Evolutionary conservation across 306 rosid genomes (phyloP), one percentile per base, ranked within the genome.

Genomic region (Prinsepia uniflora): DNA sequence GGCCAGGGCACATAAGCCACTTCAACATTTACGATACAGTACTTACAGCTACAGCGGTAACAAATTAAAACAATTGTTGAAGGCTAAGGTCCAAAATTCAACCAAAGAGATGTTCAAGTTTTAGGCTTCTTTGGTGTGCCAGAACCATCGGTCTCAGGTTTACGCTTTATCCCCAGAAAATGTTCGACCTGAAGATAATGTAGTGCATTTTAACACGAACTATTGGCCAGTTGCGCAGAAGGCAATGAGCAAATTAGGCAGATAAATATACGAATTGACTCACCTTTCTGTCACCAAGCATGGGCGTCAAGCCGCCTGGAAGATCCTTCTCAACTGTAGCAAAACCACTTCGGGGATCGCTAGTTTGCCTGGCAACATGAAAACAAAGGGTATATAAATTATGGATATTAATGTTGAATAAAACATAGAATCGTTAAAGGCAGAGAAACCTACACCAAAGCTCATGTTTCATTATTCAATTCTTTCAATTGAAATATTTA

Each of bases 211-310:
- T 39, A 58, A 14, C 22, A 58, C 42, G 10, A 12, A 46, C 17
- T 4, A 46, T 46, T 1, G 1, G 20, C 55, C 55, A 49, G 55
- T 5, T 49, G 9, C 6, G 19, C 50, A 46, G 50, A 15, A 13
- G 19, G 18, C n/a, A 49, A 15, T 49, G 55, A 1, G 4, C 52
- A 24, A 17, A 53, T 58, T 15, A 22, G 8, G 55, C 52, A 72
- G 19, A 44, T 11, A 42, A 41, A 30, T 17, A 17, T 40, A 49
- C 42, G 12, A 55, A 45, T 22, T 74, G 22, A 75, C 83, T 77
- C 73, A 91, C 99, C 92, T 91, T 94, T 57, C 88, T 86, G 83
- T 94, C 97, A 64, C 99, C 97, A 71, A 94, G 99, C 99, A 94
- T 91, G 45, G 96, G 97, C 18, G 97, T 94, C 95, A 91, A 84